Base-by-base conservation (phyloP, 2,329 filamentous ascomycete genomes). In the Colletotrichum tanaceti region DNA sequence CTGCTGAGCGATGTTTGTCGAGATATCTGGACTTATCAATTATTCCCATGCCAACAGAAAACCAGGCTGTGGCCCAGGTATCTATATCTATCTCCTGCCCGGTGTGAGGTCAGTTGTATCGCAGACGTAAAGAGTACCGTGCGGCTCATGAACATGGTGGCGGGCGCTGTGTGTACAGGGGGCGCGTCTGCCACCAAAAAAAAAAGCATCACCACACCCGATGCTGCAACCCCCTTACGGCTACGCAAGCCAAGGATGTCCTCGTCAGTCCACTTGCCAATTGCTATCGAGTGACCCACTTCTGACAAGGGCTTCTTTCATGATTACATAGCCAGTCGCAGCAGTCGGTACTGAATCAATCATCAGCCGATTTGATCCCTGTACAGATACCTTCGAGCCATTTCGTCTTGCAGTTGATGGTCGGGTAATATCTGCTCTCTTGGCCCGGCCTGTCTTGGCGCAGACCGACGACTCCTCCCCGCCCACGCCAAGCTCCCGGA, bases 231-330 rank as follows among this genome's bases (percentile, higher is more conserved):
- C 32, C 35, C 55, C 66, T 69, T 60, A 69, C n/a, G n/a, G n/a
- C n/a, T n/a, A n/a, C 66, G 66, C 66, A 69, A 61, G 66, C 66
- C 66, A 66, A 69, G 66, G 55, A 57, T 50, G 43, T 13, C 55
- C 57, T 69, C 62, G 57, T 61, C 66, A 61, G 62, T 53, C 55
- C 62, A 68, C 62, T 24, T 60, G 39, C 63, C 38, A 68, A 55
- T 24, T 60, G 39, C 63, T 28, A 57, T 39, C 44, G 7, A 16
- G 41, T 44, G 32, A 49, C 49, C 65, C 65, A 35, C 65, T 65
- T 68, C 14, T 55, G 20, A 54, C 46, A 16, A 47, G 22, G 39
- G 35, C 5, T 55, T 28, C 49, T 16, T 2, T 22, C 35, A 55
- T 32, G 32, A 24, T 68, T 68, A 58, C 53, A 46, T 63, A 53